Conservation (phyloP, 2,329 filamentous ascomycete genomes). For the Microdochium trichocladiopsis region DNA sequence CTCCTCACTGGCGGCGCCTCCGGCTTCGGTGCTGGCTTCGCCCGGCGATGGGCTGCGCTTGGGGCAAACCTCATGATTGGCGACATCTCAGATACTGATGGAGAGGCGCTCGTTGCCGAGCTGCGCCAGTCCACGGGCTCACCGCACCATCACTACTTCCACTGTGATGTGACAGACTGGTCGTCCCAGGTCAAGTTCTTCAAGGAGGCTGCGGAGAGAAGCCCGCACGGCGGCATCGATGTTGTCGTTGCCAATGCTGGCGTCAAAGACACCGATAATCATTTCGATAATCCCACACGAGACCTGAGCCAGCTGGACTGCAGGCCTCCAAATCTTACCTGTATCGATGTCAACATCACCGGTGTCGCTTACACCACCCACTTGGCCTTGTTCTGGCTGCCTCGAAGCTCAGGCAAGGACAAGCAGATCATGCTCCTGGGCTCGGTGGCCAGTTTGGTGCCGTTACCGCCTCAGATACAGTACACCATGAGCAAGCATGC, state of each 20-base stretch:
- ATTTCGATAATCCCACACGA: slow-evolving; percentile 31
- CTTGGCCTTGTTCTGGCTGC: slow-evolving; percentile 54
- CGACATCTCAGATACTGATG: slow-evolving; percentile 49
- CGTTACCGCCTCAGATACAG: slow-evolving; percentile 36
- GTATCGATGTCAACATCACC: slow-evolving; percentile 55
- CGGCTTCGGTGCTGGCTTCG: slow-evolving; percentile 50
- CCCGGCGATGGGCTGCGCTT: slow-evolving; percentile 43
- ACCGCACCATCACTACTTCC: slow-evolving; percentile 44
- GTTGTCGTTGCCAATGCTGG: slow-evolving; percentile 62
- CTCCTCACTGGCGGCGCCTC: slow-evolving; percentile 59
- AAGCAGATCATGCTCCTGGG: slow-evolving; percentile 57
- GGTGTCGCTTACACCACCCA: slow-evolving; percentile 60
- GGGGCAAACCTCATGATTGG: slow-evolving; percentile 57
- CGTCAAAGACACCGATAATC: slow-evolving; percentile 34
- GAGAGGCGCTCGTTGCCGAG: slow-evolving; percentile 46
- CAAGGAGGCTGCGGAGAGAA: slow-evolving; percentile 45
- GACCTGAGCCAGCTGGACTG: slow-evolving; percentile 32
- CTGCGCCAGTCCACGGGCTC: slow-evolving; percentile 34
- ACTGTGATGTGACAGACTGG: slow-evolving; percentile 61
- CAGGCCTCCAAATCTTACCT: slow-evolving; percentile 41
- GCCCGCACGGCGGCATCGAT: slow-evolving; percentile 49
- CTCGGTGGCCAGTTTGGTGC: slow-evolving; percentile 49
- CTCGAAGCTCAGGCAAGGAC: slow-evolving; percentile 30
- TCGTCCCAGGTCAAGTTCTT: slow-evolving; percentile 57
- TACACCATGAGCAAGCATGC: slow-evolving; percentile 61